Evolutionary conservation across 805 yeast genomes (phyloP).

Genomic region (Diddensiella caesifluorescens): DNA sequence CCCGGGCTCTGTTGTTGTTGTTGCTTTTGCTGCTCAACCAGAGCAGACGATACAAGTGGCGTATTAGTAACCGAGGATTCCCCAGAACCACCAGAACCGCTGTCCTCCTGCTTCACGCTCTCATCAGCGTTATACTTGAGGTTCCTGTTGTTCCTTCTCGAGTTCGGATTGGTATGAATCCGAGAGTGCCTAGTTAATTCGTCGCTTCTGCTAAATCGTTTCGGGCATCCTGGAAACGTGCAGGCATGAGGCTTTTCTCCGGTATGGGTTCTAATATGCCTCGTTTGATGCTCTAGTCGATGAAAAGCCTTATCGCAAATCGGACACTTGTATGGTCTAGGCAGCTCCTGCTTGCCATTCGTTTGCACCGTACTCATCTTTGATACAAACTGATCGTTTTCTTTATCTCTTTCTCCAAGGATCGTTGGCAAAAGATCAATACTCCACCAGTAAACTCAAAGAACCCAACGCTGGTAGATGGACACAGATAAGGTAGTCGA

Average conservation of each 20-base stretch:
- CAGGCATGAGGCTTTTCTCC: constrained; percentile 91
- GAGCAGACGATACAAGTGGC: constrained; percentile 8
- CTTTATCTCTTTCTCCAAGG: too few relatives aligned
- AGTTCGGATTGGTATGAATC: constrained; percentile 51
- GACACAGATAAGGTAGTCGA: too few relatives aligned
- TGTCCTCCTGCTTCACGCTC: constrained; percentile 6
- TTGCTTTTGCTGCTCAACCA: constrained; percentile 10
- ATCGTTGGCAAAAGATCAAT: too few relatives aligned
- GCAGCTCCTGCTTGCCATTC: constrained; percentile 29
- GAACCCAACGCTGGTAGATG: too few relatives aligned
- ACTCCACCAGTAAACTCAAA: too few relatives aligned
- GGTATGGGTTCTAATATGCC: constrained; percentile 88
- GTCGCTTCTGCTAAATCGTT: constrained; percentile 74
- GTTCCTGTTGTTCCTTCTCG: constrained; percentile 28
- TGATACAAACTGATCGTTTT: too few relatives aligned
- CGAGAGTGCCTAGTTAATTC: constrained; percentile 82
- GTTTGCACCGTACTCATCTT: constrained; percentile 1
- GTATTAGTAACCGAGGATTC: background rate
- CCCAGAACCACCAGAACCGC: constrained; percentile 4
- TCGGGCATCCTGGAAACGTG: constrained; percentile 75
- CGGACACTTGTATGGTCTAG: constrained; percentile 78
- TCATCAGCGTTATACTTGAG: constrained; percentile 12
- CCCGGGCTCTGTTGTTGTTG: constrained; percentile 10
- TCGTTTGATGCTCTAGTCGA: constrained; percentile 82
- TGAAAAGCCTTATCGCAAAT: constrained; percentile 83